phyloP scores from a whole-genome alignment of 2,329 filamentous ascomycete genomes.

The Mariannaea sp. region DNA sequence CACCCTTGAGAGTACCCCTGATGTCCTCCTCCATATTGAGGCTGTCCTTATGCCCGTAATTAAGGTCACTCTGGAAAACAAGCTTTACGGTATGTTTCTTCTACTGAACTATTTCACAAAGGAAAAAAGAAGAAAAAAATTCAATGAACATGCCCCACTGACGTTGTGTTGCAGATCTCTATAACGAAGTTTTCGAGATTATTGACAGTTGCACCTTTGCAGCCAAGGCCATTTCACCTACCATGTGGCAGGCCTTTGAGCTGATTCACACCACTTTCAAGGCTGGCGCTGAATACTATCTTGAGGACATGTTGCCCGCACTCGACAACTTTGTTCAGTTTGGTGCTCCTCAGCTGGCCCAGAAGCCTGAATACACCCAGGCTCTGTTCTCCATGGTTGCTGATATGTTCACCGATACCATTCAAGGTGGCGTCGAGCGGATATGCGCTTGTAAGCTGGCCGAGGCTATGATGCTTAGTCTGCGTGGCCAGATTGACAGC shows the following conservation, averaged over 20 bases:
- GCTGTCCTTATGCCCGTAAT: constrained; percentile 97
- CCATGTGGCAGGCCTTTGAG: constrained; percentile 99
- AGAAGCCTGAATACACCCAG: constrained; percentile 84
- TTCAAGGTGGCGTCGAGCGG: constrained; percentile 89
- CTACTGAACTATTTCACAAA: too few relatives aligned
- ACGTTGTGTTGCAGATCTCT: constrained; percentile 72
- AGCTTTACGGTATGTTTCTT: constrained; percentile 74
- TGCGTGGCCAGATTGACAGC: constrained; percentile 85
- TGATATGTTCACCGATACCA: constrained; percentile 91
- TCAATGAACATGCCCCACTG: constrained; percentile 22
- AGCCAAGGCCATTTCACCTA: constrained; percentile 90
- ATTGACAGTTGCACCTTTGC: constrained; percentile 99
- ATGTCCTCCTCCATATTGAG: constrained; percentile 92
- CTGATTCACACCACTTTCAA: constrained; percentile 97
- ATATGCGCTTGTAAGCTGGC: constrained; percentile 98
- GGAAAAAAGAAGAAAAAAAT: too few relatives aligned
- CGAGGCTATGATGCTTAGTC: constrained; percentile 95
- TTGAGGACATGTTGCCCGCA: constrained; percentile 98
- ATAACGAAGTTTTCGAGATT: constrained; percentile 98
- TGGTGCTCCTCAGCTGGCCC: constrained; percentile 76
- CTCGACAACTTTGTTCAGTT: constrained; percentile 98
- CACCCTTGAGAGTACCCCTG: constrained; percentile 94
- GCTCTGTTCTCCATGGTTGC: constrained; percentile 93
- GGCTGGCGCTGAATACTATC: constrained; percentile 91
- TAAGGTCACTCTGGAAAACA: constrained; percentile 94